Evolutionary conservation across 2,329 filamentous ascomycete species (phyloP).

Genomic region (Ascochyta viciae-villosae): DNA sequence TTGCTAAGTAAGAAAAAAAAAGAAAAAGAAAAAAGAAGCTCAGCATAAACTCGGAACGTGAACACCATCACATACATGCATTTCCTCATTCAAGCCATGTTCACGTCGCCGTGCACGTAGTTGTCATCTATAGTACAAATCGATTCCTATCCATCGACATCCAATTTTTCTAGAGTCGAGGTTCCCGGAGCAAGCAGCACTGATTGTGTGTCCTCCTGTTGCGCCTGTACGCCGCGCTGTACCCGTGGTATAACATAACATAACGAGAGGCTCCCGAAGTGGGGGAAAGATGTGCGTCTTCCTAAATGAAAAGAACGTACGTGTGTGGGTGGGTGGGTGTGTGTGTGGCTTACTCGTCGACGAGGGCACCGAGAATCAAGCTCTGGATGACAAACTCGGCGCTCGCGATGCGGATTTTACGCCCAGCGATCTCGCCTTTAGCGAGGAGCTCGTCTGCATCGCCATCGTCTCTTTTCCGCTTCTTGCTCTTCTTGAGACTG

Average conservation of each 20-base stretch:
- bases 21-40: no score
- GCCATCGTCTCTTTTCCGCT: constrained; percentile 52
- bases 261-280: no score
- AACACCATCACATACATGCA: no score
- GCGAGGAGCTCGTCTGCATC: constrained; percentile 34
- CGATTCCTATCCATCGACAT: neutral
- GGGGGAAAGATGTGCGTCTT: no score
- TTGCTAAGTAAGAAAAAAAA: no score
- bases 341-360: constrained; percentile 59
- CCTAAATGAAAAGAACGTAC: neutral
- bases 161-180: neutral
- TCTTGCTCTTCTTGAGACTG: constrained; percentile 45
- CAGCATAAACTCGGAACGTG: no score
- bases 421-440: constrained; percentile 50
- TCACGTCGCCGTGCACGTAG: neutral
- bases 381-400: constrained; percentile 93
- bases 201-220: neutral
- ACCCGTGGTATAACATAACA: neutral
- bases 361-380: constrained; percentile 81
- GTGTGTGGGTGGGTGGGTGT: neutral
- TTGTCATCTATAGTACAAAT: neutral
- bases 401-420: constrained; percentile 71
- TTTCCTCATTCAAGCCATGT: no score
- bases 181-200: neutral
- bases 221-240: constrained; percentile 7